Base-by-base conservation (phyloP, 2,329 filamentous ascomycete genomes). In the Knoxdaviesia capensis region DNA sequence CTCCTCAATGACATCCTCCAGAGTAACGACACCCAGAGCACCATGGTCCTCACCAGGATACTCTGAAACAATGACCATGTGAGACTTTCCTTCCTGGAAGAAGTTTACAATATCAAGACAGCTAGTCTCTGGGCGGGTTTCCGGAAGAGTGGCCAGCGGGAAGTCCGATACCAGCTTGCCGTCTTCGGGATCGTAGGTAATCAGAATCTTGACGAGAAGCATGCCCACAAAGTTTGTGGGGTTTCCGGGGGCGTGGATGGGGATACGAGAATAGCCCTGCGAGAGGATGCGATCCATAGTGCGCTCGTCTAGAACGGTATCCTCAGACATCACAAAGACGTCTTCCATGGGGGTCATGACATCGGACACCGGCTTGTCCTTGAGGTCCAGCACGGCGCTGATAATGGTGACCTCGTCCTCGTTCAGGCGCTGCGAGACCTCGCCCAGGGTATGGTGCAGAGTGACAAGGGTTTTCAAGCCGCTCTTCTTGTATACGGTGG, bases 321-420 rank as follows among this genome's bases (percentile, higher is more conserved):
- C 87, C 41, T 88, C 82, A n/a, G 86, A 86, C 74, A 98, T 84
- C 46, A 82, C 88, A 56, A 93, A 98, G 40, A 96, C 90, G 55
- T 98, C 87, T 38, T 84, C 77, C 82, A 98, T 96, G 1, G 90
- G 90, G 0, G 92, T 98, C 90, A 98, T 98, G 55, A 98, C 94
- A 54, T 76, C 81, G 38, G 84, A 85, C 6, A 98, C 87, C 0
- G 88, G 70, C 63, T 98, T 98, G 50, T 90, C 87, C 63, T 96
- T 98, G 49, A 98, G 67, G 55, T 98, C 90, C 44, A 98, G 65
- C 9, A 96, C 90, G 34, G 90, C 88, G 49, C 84, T 94, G 59
- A 98, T 98, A 57, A 98, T 98, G 46, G 90, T 96, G 49, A 98
- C 90, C 59, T 98, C 90, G 54, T 98, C 90, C 50, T 94, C 81